A percentile compares a stretch with the other conserved stretches of the same genome.
Conservation (phyloP, 352 stramenopile species). For the Pythium aristosporum region DNA sequence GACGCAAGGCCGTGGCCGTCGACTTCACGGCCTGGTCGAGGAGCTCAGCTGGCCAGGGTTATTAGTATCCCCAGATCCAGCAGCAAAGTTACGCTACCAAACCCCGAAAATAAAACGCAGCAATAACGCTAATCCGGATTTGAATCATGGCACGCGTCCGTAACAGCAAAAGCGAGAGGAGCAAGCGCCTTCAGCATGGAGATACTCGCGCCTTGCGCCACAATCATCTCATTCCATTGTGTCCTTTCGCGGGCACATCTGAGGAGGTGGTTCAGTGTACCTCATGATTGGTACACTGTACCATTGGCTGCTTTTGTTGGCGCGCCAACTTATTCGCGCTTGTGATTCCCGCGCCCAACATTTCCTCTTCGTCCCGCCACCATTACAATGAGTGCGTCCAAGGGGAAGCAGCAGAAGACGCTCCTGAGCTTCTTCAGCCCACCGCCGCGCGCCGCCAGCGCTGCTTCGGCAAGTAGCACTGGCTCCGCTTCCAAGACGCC, state of each 20-base stretch:
- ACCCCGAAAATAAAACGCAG: slow-evolving; percentile 1
- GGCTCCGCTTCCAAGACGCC: not conserved
- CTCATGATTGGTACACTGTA: slow-evolving; percentile 15
- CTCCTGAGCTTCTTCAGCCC: slow-evolving; percentile 87
- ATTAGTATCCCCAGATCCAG: slow-evolving; percentile 4
- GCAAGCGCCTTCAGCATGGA: not conserved
- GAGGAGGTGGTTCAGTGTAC: not conserved
- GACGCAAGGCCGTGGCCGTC: slow-evolving; percentile 7
- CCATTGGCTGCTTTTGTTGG: slow-evolving; percentile 5
- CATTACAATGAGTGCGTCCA: slow-evolving; percentile 25
- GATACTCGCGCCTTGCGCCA: not conserved
- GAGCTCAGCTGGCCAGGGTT: not conserved
- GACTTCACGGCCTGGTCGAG: slow-evolving; percentile 12
- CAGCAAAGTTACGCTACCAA: not conserved
- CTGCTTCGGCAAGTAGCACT: not conserved
- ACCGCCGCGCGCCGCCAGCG: slow-evolving; percentile 30
- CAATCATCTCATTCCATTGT: not conserved
- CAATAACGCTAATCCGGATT: no score
- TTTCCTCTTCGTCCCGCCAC: not conserved
- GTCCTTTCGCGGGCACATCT: not conserved
- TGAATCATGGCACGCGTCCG: no score
- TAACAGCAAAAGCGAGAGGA: no score
- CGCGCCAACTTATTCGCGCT: slow-evolving; percentile 22
- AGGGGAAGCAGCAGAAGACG: slow-evolving; percentile 69
- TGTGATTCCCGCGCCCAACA: not conserved